phyloP scores from a whole-genome alignment of 495 filamentous ascomycete genomes.

The Penicillium cosmopolitanum region DNA sequence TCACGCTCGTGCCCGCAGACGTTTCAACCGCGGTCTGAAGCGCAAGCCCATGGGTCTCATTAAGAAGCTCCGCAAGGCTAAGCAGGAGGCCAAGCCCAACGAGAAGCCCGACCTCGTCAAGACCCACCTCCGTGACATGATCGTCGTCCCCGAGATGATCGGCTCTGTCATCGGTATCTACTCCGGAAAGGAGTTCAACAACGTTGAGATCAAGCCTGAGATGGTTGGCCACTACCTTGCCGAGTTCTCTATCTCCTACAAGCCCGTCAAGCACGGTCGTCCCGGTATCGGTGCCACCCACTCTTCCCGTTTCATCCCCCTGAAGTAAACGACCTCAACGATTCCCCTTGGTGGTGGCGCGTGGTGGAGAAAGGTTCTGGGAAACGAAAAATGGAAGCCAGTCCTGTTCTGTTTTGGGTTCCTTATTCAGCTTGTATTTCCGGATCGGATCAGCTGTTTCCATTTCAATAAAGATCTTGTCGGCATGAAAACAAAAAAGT shows the following conservation, averaged over 20 bases:
- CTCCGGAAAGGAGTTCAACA: conserved; percentile 99
- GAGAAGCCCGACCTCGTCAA: conserved; percentile 99
- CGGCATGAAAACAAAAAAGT: conserved; percentile 44
- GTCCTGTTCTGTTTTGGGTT: conserved; percentile 36
- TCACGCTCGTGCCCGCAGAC: conserved; percentile 95
- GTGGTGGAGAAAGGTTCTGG: conserved; percentile 45
- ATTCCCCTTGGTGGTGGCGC: conserved; percentile 47
- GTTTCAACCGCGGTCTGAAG: conserved; percentile 99
- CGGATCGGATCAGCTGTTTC: conserved; percentile 52
- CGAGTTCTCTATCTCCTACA: conserved; percentile 99
- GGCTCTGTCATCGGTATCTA: conserved; percentile 97
- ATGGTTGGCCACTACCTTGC: conserved; percentile 99
- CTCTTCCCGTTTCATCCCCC: conserved; percentile 99
- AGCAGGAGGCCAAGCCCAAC: conserved; percentile 99
- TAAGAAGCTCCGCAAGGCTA: conserved; percentile 99
- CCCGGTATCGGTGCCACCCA: conserved; percentile 99
- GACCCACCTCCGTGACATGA: conserved; percentile 99
- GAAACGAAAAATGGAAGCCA: conserved; percentile 47
- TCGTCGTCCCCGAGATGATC: conserved; percentile 99
- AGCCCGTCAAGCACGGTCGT: conserved; percentile 99
- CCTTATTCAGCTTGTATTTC: conserved; percentile 51
- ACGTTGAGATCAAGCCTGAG: conserved; percentile 99
- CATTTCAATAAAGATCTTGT: conserved; percentile 54
- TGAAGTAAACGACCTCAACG: conserved; percentile 76
- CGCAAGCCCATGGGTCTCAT: conserved; percentile 99